phyloP scores from a whole-genome alignment of 768 basidiomycete genomes.

The Rhodosporidiobolus odoratus region DNA sequence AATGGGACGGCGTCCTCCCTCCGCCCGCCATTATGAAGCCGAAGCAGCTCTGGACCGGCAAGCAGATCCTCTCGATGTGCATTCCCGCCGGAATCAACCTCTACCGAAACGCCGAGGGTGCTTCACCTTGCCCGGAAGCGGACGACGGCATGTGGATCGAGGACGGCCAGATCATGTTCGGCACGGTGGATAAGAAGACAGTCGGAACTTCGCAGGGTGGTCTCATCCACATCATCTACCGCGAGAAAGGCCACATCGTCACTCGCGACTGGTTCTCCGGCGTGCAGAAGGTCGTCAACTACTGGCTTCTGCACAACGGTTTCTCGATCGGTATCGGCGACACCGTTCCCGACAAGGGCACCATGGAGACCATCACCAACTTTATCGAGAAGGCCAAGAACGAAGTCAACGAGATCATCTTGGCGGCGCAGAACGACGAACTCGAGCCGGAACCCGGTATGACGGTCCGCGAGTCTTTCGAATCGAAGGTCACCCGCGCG shows the following conservation, averaged over 20 bases:
- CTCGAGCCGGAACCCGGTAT: conserved; percentile 91
- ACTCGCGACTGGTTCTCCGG: conserved; percentile 87
- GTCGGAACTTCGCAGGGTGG: conserved; percentile 88
- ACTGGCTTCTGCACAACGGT: conserved; percentile 97
- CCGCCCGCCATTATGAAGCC: conserved; percentile 93
- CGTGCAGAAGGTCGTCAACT: conserved; percentile 91
- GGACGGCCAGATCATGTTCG: conserved; percentile 90
- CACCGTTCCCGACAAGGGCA: conserved; percentile 84
- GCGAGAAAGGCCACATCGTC: conserved; percentile 91
- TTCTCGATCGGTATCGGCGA: conserved; percentile 99
- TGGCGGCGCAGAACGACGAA: conserved; percentile 74
- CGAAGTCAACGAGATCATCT: conserved; percentile 71
- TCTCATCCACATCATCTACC: conserved; percentile 91
- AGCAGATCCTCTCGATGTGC: conserved; percentile 85
- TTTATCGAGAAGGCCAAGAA: conserved; percentile 75
- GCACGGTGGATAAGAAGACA: conserved; percentile 97
- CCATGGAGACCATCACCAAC: conserved; percentile 78
- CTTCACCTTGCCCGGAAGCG: conserved; percentile 67
- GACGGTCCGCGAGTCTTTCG: conserved; percentile 98
- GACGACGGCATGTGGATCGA: conserved; percentile 96
- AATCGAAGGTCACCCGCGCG: conserved; percentile 81
- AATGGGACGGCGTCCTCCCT: conserved; percentile 91
- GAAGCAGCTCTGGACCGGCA: conserved; percentile 95
- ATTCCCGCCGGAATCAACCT: conserved; percentile 92
- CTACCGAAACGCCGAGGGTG: conserved; percentile 44